phyloP scores from a whole-genome alignment of 495 filamentous ascomycete species.

The Penicillium canescens region DNA sequence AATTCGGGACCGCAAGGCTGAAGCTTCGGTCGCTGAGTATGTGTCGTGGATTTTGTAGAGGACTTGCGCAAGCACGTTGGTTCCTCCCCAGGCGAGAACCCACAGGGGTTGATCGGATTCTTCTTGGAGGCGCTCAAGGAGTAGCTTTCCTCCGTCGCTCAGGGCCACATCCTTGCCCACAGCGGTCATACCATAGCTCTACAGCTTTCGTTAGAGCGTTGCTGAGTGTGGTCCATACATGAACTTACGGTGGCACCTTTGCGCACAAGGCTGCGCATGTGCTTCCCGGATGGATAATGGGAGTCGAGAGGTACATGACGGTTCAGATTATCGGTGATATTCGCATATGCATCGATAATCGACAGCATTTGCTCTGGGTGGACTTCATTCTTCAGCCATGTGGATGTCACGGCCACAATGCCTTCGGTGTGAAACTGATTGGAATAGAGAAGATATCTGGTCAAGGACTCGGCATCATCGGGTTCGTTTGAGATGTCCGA shows the following conservation, averaged over 20 bases:
- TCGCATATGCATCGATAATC: constrained; percentile 34
- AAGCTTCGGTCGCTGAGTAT: constrained; percentile 26
- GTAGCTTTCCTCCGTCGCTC: constrained; percentile 39
- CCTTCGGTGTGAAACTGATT: constrained; percentile 41
- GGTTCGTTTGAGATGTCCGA: constrained; percentile 43
- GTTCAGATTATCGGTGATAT: constrained; percentile 34
- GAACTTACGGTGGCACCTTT: constrained; percentile 24
- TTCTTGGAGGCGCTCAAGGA: constrained; percentile 32
- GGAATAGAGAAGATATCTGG: constrained; percentile 34
- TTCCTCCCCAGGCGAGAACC: constrained; percentile 50
- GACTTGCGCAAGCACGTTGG: constrained; percentile 46
- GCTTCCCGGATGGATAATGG: constrained; percentile 30
- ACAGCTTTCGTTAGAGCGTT: background rate
- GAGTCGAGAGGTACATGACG: constrained; percentile 31
- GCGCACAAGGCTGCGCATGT: constrained; percentile 26
- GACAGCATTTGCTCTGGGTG: constrained; percentile 32
- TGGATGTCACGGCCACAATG: constrained; percentile 34
- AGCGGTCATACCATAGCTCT: constrained; percentile 36
- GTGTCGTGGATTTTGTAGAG: constrained; percentile 34
- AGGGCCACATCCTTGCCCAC: constrained; percentile 28
- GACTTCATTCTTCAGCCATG: constrained; percentile 29
- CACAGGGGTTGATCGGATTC: constrained; percentile 35
- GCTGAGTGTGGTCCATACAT: background rate
- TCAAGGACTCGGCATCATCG: constrained; percentile 37
- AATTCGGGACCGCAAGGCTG: constrained; percentile 33